Conservation (phyloP, 2,329 filamentous ascomycete genomes). For the Aureobasidium mangrovei region DNA sequence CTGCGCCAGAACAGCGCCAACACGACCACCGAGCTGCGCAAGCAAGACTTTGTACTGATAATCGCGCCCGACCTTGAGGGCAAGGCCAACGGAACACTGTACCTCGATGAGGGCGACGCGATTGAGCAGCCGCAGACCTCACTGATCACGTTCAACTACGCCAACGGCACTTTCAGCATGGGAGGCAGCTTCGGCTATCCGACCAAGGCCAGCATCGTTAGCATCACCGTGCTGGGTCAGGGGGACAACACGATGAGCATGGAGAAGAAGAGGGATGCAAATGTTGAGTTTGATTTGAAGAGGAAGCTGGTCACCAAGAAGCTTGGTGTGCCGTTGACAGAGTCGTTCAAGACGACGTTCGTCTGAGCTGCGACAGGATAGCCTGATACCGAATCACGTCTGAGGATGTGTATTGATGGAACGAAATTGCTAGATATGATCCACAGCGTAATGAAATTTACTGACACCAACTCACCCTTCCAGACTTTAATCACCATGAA, state of each 20-base stretch:
- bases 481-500: too few species aligned
- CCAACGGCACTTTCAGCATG: slow-evolving; percentile 38
- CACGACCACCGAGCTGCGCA: slow-evolving; percentile 55
- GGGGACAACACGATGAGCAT: neutral
- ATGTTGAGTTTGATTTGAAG: neutral
- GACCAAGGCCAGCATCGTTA: neutral
- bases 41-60: slow-evolving; percentile 61
- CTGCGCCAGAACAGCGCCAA: slow-evolving; percentile 47
- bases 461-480: too few species aligned
- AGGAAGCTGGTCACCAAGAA: slow-evolving; percentile 2
- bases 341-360: neutral
- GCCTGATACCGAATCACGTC: neutral
- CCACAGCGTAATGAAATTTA: too few species aligned
- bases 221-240: slow-evolving; percentile 4
- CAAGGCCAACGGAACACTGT: slow-evolving; percentile 57
- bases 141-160: slow-evolving; percentile 52
- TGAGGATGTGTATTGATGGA: too few species aligned
- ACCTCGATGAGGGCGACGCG: slow-evolving; percentile 68
- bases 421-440: too few species aligned
- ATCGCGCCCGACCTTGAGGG: slow-evolving; percentile 57
- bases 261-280: neutral
- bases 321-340: slow-evolving; percentile 1
- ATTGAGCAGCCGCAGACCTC: slow-evolving; percentile 51
- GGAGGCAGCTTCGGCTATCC: slow-evolving; percentile 15
- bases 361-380: neutral